These are phyloP conservation scores for Canavalia ensiformis DNA, from an alignment of 306 rosid genomes.

Conservation along the genomic window DNA sequence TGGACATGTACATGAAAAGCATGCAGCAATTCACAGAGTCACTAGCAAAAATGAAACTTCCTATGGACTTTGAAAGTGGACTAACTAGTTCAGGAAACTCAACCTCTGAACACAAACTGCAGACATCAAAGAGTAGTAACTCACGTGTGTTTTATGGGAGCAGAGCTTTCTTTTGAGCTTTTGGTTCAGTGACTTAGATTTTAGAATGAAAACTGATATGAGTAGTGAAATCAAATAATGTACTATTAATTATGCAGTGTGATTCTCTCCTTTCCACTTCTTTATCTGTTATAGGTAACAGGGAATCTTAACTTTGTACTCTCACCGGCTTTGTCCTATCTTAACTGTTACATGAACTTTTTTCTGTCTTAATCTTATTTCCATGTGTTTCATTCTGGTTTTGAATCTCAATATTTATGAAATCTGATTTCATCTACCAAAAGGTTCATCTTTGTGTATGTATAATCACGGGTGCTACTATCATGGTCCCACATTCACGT, in stretches of 20 bases:
- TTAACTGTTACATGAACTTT: constrained; percentile 56
- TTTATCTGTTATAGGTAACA: constrained; percentile 61
- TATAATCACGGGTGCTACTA: constrained; percentile 49
- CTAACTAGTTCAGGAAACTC: constrained; percentile 80
- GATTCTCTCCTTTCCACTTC: constrained; percentile 55
- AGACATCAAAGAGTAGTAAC: constrained; percentile 61
- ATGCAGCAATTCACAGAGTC: constrained; percentile 98
- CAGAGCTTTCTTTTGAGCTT: constrained; percentile 89
- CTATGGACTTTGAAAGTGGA: constrained; percentile 80
- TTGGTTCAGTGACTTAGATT: constrained; percentile 62
- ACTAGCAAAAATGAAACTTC: constrained; percentile 95
- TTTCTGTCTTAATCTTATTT: constrained; percentile 39
- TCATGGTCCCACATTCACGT: constrained; percentile 61
- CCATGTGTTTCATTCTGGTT: constrained; percentile 41
- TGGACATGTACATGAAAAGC: constrained; percentile 97
- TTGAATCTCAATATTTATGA: constrained; percentile 53
- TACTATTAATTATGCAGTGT: constrained; percentile 48
- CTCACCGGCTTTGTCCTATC: constrained; percentile 55
- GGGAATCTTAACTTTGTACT: constrained; percentile 63
- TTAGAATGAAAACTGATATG: constrained; percentile 58
- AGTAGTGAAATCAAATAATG: constrained; percentile 71
- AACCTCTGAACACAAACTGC: constrained; percentile 75
- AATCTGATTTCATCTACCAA: constrained; percentile 41
- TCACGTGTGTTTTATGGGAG: constrained; percentile 95
- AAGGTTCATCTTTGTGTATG: constrained; percentile 37